Evolutionary conservation across 2,329 filamentous ascomycete species (phyloP), one percentile per base, ranked within the genome.

Genomic region (Aschersonia sp.): DNA sequence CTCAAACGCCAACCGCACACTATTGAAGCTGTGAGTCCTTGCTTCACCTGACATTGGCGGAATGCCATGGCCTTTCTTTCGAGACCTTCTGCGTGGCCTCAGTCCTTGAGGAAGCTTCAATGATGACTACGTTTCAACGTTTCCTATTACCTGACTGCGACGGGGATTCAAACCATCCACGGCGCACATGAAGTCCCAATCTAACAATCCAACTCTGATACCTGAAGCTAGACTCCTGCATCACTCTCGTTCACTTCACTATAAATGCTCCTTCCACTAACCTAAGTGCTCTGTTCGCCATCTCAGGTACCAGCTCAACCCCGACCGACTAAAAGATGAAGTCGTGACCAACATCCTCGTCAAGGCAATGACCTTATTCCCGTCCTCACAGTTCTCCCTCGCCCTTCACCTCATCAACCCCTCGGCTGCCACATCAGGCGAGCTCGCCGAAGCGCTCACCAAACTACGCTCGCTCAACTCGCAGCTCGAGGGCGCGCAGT

Each of bases 321-420:
- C 92, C 47, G 89, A 97, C 74, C 87, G 95, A 59, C 82, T 89
- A 64, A 91, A 92, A 74, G 86, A 95, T 63, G 92, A 98, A 70
- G 88, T 91, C 62, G 89, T 92, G 68, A 97, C 92, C 75, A 97
- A 97, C 78, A 85, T 97, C 72, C 88, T 98, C 66, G 89, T 94
- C 75, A 98, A 97, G 77, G 79, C 89, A 56, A 82, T 98, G 65
- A 95, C 91, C 58, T 86, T 95, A 71, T 98, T 98, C 76, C 92
- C 92, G 54, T 89, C 86, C 28, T 82, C 92, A 43, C 89, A 97
- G 68, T 98, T 97, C 80, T 84, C 82, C 59, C 87, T 97, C 59
- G 85, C 85, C 60, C 83, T 98, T 52, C 87, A 94, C 63, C 87
- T 98, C 55, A 89, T 98, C 61, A 88, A 89, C 54, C 84, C 91